These are phyloP conservation scores for Phytomonas francai DNA, from an alignment of 208 protist genomes.

Conservation along the genomic window DNA sequence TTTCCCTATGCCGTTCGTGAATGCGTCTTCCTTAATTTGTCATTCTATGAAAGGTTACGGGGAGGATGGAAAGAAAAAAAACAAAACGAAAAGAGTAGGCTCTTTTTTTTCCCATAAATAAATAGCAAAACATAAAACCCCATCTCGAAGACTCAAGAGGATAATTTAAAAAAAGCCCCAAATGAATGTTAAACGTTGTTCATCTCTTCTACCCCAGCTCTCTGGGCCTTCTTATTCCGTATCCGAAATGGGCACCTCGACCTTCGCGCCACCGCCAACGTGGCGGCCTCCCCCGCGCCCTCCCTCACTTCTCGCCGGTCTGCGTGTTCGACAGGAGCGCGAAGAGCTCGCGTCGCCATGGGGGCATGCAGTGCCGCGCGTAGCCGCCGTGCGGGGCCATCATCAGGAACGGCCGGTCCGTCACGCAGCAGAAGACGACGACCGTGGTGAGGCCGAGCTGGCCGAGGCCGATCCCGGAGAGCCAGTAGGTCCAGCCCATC, in stretches of 20 bases:
- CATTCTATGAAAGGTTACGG: neutral
- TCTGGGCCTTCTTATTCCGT: neutral
- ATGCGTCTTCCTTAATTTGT: neutral
- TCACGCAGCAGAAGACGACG: constrained; percentile 57
- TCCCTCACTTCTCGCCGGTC: neutral
- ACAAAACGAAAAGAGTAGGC: neutral
- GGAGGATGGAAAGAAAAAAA: constrained; percentile 6
- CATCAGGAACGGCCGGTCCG: constrained; percentile 70
- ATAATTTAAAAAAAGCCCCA: neutral
- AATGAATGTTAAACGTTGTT: neutral
- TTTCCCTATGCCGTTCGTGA: neutral
- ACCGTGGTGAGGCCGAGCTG: constrained; percentile 63
- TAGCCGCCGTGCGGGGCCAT: constrained; percentile 79
- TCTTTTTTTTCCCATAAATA: constrained; percentile 2
- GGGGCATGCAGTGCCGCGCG: constrained; percentile 61
- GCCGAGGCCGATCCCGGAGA: constrained; percentile 54
- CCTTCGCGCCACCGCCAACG: neutral
- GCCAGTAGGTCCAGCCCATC: constrained; percentile 84
- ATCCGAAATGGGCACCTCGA: neutral
- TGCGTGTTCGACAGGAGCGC: constrained; percentile 32
- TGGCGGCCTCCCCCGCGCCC: neutral
- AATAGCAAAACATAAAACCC: neutral
- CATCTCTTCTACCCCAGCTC: neutral
- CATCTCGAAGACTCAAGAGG: neutral
- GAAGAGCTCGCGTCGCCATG: constrained; percentile 64